A percentile compares a stretch with the other conserved stretches of the same genome.
These are phyloP conservation scores for Penicillium turbatum DNA, from an alignment of 495 filamentous ascomycete species.

Conservation along the genomic window DNA sequence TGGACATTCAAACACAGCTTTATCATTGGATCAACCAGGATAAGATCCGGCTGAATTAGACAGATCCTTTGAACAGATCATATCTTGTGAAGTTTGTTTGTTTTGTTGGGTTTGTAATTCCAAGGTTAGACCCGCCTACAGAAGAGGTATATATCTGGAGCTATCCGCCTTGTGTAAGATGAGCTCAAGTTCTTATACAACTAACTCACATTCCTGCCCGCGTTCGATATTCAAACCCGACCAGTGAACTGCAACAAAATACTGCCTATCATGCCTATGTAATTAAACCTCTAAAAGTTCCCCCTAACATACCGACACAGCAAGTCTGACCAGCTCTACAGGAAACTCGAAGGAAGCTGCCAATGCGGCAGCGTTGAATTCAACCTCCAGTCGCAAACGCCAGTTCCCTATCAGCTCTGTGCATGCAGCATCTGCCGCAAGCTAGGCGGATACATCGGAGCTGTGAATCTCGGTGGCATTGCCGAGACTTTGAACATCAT, in stretches of 20 bases:
- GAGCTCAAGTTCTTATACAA: too few species aligned
- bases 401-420: constrained; percentile 54
- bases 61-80: not conserved
- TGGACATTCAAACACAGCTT: not conserved
- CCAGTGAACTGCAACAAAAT: not conserved
- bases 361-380: constrained; percentile 53
- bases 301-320: too few species aligned
- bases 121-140: too few species aligned
- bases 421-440: constrained; percentile 56
- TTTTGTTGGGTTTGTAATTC: not conserved
- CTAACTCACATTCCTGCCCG: too few species aligned
- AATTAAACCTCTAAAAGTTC: not conserved
- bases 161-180: not conserved
- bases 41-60: not conserved
- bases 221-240: too few species aligned
- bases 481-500: constrained; percentile 43
- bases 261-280: constrained; percentile 25
- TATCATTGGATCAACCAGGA: not conserved
- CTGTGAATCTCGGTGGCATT: constrained; percentile 50
- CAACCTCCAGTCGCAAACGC: constrained; percentile 47
- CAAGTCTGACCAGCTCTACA: constrained; percentile 9
- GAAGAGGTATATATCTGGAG: constrained; percentile 13
- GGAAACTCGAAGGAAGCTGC: constrained; percentile 51
- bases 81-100: not conserved
- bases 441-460: constrained; percentile 45